Conservation (phyloP, 2,329 filamentous ascomycete genomes). For the Aspergillus chevalieri region DNA sequence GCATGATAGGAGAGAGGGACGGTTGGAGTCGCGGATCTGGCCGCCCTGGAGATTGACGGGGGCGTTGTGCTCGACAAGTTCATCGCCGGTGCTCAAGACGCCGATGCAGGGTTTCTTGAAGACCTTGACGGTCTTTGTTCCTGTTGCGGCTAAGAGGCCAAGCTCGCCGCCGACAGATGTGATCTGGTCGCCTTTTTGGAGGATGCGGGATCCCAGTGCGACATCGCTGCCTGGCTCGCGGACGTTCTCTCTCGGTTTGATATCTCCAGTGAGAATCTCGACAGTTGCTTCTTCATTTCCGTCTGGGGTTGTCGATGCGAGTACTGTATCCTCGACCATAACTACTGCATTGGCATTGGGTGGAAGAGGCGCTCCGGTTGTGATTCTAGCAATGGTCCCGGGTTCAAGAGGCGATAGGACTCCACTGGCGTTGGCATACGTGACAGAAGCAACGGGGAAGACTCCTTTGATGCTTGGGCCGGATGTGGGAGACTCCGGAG, state of each 20-base stretch:
- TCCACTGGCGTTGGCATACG: conserved; percentile 72
- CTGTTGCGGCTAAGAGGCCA: conserved; percentile 80
- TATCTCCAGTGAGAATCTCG: conserved; percentile 72
- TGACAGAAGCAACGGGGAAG: conserved; percentile 81
- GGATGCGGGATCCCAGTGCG: conserved; percentile 59
- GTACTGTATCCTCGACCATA: conserved; percentile 90
- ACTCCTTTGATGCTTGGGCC: conserved; percentile 62
- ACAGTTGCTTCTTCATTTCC: conserved; percentile 79
- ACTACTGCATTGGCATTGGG: conserved; percentile 84
- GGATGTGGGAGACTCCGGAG: conserved; percentile 42
- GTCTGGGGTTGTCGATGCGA: conserved; percentile 70
- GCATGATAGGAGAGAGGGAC: conserved; percentile 77
- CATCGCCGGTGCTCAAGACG: conserved; percentile 88
- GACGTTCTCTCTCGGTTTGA: conserved; percentile 77
- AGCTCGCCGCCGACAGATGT: conserved; percentile 85
- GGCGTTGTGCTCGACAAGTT: conserved; percentile 70
- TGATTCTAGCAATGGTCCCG: conserved; percentile 82
- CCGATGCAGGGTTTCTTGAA: conserved; percentile 75
- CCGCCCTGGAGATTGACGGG: conserved; percentile 61
- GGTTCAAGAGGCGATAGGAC: conserved; percentile 56
- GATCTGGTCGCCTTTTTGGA: conserved; percentile 73
- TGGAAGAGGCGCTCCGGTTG: conserved; percentile 86
- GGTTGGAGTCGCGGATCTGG: conserved; percentile 89
- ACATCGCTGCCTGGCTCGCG: conserved; percentile 89
- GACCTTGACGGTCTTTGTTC: conserved; percentile 62